Evolutionary conservation across 2,329 filamentous ascomycete species (phyloP).

Genomic region (Neopestalotiopsis sp.): DNA sequence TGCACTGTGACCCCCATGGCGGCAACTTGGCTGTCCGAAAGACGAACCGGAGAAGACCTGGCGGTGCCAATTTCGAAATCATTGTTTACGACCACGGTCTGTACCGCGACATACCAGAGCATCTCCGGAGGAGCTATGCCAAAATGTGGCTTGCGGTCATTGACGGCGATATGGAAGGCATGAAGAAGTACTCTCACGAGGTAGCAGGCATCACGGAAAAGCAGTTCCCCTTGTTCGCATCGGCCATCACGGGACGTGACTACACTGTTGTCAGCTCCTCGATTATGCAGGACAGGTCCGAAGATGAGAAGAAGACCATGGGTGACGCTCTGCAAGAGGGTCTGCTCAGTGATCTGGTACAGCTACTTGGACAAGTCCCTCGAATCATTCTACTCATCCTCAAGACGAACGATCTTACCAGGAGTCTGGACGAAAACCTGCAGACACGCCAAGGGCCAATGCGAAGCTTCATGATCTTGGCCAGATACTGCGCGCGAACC

Average conservation of each 20-base stretch:
- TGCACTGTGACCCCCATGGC: conserved; percentile 97
- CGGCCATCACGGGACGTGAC: conserved; percentile 93
- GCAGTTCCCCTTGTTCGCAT: conserved; percentile 93
- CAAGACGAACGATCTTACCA: conserved; percentile 96
- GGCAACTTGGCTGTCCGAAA: conserved; percentile 93
- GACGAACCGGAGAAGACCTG: conserved; percentile 63
- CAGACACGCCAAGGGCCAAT: conserved; percentile 73
- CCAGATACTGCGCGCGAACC: conserved; percentile 69
- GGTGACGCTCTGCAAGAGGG: conserved; percentile 84
- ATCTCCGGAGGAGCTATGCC: conserved; percentile 83
- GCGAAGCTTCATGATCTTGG: conserved; percentile 70
- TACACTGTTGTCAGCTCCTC: conserved; percentile 74
- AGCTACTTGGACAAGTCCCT: conserved; percentile 86
- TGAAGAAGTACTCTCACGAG: conserved; percentile 88
- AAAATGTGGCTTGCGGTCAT: conserved; percentile 98
- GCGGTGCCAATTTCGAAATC: conserved; percentile 83
- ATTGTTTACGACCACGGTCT: conserved; percentile 97
- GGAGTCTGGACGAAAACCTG: conserved; percentile 89
- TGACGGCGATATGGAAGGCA: conserved; percentile 81
- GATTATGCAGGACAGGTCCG: conserved; percentile 64
- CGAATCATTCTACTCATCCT: conserved; percentile 92
- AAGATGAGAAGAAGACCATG: conserved; percentile 85
- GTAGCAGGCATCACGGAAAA: conserved; percentile 88
- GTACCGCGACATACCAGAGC: conserved; percentile 86
- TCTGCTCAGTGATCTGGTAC: conserved; percentile 85